Evolutionary conservation across 805 yeast genomes (phyloP).

Genomic region (Suhomyces tanzawaensis): DNA sequence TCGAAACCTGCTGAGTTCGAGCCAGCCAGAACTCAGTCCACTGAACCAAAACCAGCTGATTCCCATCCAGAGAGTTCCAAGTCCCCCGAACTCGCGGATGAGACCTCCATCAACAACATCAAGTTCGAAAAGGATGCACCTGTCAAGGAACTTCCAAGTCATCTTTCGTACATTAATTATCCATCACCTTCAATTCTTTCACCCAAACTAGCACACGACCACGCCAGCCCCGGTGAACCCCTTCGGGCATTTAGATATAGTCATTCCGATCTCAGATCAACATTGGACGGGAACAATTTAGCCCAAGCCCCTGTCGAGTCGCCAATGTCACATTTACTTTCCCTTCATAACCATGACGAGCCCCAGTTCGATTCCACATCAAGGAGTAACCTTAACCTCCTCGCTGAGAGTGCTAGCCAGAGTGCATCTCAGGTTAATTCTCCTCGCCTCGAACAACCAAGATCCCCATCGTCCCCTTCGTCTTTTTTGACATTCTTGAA

Average conservation of each 20-base stretch:
- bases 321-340: slow-evolving; percentile 1
- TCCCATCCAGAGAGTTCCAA: neutral
- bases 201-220: neutral
- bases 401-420: slow-evolving; percentile 3
- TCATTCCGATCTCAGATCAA: slow-evolving; percentile 13
- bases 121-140: neutral
- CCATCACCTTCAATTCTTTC: neutral
- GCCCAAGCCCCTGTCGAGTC: neutral
- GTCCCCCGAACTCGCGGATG: neutral
- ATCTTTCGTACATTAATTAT: neutral
- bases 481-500: slow-evolving; percentile 24
- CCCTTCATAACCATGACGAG: neutral
- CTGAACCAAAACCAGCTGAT: too few species aligned
- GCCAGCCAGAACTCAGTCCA: neutral
- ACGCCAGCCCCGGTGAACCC: neutral
- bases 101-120: neutral
- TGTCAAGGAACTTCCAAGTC: neutral
- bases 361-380: neutral
- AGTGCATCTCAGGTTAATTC: neutral
- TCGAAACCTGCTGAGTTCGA: neutral
- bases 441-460: neutral
- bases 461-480: slow-evolving; percentile 18
- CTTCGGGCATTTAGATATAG: slow-evolving; percentile 9
- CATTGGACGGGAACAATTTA: neutral
- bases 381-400: neutral